Percentiles rank a stretch among this genome's conserved stretches.
Evolutionary conservation across 345 rosid species (phyloP).

Genomic region (Limnanthes douglasii): DNA sequence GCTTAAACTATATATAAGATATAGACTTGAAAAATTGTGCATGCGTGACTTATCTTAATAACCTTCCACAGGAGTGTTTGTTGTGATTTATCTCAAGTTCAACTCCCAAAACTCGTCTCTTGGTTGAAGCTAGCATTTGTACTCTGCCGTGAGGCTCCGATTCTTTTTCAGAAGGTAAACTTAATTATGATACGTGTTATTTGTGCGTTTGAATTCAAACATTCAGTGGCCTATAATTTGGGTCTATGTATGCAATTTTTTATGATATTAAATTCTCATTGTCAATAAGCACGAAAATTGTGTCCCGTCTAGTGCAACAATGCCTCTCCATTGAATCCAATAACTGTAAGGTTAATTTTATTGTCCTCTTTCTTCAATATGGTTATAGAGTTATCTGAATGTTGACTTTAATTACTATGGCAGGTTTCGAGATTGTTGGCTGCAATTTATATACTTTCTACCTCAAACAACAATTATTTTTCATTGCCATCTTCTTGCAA

Average conservation of each 20-base stretch:
- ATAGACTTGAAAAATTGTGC: too few species aligned
- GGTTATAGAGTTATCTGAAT: constrained; percentile 3
- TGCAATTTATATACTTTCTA: constrained; percentile 37
- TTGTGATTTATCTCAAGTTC: constrained; percentile 41
- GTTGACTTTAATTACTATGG: constrained; percentile 6
- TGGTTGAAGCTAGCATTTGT: constrained; percentile 75
- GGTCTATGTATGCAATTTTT: too few species aligned
- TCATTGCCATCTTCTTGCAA: constrained; percentile 28
- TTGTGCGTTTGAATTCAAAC: too few species aligned
- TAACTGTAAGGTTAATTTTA: too few species aligned
- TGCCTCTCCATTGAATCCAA: too few species aligned
- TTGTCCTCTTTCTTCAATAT: constrained; percentile 5
- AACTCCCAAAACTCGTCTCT: constrained; percentile 31
- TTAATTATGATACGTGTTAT: background rate
- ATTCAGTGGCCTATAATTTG: too few species aligned
- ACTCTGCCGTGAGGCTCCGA: constrained; percentile 63
- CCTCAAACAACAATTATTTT: constrained; percentile 28
- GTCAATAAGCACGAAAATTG: too few species aligned
- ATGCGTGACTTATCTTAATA: constrained; percentile 9
- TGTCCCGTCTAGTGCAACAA: too few species aligned
- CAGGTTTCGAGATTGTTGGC: constrained; percentile 83
- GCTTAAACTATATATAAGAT: too few species aligned
- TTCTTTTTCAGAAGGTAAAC: constrained; percentile 62
- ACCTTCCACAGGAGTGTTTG: constrained; percentile 37
- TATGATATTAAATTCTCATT: too few species aligned